Conservation (phyloP, 768 basidiomycete species). For the Phylloporus arenicola region DNA sequence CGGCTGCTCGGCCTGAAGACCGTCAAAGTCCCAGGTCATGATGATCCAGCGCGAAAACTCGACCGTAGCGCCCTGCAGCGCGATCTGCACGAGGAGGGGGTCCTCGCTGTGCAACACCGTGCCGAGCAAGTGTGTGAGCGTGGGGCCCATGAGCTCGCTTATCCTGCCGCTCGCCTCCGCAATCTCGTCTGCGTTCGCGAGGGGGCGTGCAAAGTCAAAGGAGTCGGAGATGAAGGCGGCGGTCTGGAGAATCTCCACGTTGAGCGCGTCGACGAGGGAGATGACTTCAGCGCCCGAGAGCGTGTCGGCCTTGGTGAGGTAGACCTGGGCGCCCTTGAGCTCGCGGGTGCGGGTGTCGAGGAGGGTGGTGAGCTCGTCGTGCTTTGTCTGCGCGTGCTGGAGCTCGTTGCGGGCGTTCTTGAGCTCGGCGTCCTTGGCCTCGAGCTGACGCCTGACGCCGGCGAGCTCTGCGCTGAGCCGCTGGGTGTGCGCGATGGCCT, state of each 20-base stretch:
- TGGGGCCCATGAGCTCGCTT: slow-evolving; percentile 29
- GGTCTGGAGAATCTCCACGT: slow-evolving; percentile 45
- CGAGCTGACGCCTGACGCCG: slow-evolving; percentile 20
- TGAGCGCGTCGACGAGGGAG: slow-evolving; percentile 36
- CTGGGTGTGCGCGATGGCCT: slow-evolving; percentile 7
- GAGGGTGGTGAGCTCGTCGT: slow-evolving; percentile 26
- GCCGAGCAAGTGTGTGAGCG: slow-evolving; percentile 22
- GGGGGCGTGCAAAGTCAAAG: slow-evolving; percentile 28
- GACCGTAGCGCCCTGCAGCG: slow-evolving; percentile 31
- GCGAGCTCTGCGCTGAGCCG: slow-evolving; percentile 12
- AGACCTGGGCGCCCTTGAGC: slow-evolving; percentile 38
- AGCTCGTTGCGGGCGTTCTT: slow-evolving; percentile 25
- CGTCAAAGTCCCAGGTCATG: slow-evolving; percentile 32
- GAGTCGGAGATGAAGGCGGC: slow-evolving; percentile 42
- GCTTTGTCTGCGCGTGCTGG: slow-evolving; percentile 21
- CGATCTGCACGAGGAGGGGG: slow-evolving; percentile 38
- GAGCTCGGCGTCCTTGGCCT: slow-evolving; percentile 20
- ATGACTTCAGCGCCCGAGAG: slow-evolving; percentile 43
- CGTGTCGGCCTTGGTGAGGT: slow-evolving; percentile 39
- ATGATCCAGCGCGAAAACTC: slow-evolving; percentile 32
- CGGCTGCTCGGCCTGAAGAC: slow-evolving; percentile 25
- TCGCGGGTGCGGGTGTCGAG: slow-evolving; percentile 35
- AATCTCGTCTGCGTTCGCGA: slow-evolving; percentile 17
- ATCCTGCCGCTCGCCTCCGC: slow-evolving; percentile 26
- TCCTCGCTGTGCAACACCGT: slow-evolving; percentile 25